Conservation (phyloP, 169 alveolate species). For the Plasmodium gonderi region DNA sequence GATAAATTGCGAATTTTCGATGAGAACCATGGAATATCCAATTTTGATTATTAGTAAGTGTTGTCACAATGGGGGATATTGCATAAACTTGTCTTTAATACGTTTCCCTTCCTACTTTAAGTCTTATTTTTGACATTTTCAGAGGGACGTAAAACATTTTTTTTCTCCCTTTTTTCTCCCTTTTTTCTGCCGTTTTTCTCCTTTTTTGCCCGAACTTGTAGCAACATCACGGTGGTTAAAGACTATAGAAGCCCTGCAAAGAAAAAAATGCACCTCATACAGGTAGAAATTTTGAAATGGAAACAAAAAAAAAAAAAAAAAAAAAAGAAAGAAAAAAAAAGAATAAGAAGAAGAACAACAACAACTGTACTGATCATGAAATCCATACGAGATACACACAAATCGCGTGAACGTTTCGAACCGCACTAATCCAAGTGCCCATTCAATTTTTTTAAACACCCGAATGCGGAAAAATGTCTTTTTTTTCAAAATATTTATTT, state of each 20-base stretch:
- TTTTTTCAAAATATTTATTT: background rate
- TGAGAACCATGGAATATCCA: slow-evolving; percentile 66
- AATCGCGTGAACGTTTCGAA: no score
- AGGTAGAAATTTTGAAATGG: background rate
- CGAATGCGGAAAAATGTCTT: background rate
- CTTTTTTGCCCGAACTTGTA: no score
- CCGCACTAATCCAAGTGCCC: no score
- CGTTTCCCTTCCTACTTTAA: no score
- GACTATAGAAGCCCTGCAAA: slow-evolving; percentile 65
- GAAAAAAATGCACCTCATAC: slow-evolving; percentile 70
- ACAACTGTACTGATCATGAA: no score
- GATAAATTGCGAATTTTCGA: slow-evolving; percentile 32
- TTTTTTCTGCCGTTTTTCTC: background rate
- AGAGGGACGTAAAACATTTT: no score
- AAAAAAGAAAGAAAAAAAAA: background rate
- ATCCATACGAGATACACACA: no score
- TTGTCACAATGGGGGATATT: background rate
- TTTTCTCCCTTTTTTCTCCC: background rate
- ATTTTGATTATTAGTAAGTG: slow-evolving; percentile 53
- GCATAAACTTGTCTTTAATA: no score
- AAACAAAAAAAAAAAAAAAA: background rate
- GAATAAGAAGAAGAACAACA: no score
- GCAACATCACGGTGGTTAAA: slow-evolving; percentile 54
- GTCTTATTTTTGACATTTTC: no score
- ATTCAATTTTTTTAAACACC: background rate